Base-by-base conservation (phyloP, 2,329 filamentous ascomycete genomes). In the Helicocarpus griseus region DNA sequence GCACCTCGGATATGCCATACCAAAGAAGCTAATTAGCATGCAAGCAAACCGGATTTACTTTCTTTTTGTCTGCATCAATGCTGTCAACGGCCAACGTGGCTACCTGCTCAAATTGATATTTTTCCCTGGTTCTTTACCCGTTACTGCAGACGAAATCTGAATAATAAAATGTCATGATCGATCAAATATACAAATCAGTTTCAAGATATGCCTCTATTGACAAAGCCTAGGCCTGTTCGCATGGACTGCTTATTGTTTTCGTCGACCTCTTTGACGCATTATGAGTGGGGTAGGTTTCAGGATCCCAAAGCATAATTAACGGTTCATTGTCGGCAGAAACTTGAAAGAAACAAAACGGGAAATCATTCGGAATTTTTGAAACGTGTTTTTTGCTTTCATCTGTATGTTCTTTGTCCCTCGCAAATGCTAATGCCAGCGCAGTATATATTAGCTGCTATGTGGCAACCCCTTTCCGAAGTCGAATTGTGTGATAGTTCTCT, bases 221-320 rank as follows among this genome's bases (percentile, higher is more conserved):
- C 31, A 36, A 47, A 47, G 44, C 14, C 29, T 17, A 29, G 24
- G 21, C 29, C 5, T 24, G 29, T 14, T 5, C 19, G 2, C 28
- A 47, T 11, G 44, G 24, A 47, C 44, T 4, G 17, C 35, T 47
- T 19, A 47, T 47, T 47, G 44, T 47, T 35, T 11, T 9, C 44
- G 19, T 35, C 19, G 21, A 35, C 44, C 17, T 7, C 35, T 47
- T 47, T 33, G 28, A 33, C 11, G 13, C 19, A 8, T 47, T 33
- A 19, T 13, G 2, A 6, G 29, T 11, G 29, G 44, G 29, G 14
- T 13, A 24, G 28, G 44, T 35, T 47, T 47, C 44, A n/a, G 29
- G 21, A 9, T 24, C 44, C 9, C 9, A 3, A 35, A 33, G 36
- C 17, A 3, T 19, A 3, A 11, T 5, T 3, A n/a, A 22, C 21